Base-by-base conservation (phyloP, 2,329 filamentous ascomycete species). In the Aspergillus felis region DNA sequence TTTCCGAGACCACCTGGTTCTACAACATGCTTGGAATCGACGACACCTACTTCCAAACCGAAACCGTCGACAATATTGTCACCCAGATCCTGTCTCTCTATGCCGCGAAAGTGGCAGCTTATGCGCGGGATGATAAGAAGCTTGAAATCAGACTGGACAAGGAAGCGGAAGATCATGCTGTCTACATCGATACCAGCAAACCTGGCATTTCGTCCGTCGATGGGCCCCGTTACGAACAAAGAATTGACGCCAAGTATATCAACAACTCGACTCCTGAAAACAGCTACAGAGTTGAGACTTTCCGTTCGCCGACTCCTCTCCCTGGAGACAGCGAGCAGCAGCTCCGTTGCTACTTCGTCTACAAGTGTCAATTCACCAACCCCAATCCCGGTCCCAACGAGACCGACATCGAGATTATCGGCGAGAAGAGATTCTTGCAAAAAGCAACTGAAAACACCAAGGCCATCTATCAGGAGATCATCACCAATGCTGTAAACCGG, bases 1-100 rank as follows among this genome's bases (percentile, higher is more conserved):
- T 95, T 61, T 83, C 87, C 27, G 92, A 99, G 78, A 90, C 92
- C 53, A 83, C 86, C 59, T 99, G 94, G 93, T 99, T 99, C 81
- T 99, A 99, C 81, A 90, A 94, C 73, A 89, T 95, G 75, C 86
- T 99, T 25, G 94, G 94, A 66, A 99, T 99, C 68, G 94, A 99
- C 71, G 94, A 97, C 81, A 93, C 96, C 78, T 97, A 97, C 82
- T 97, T 97, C 79, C 87, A 92, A 72, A 92, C 93, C 64, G 92
- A 97, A 79, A 85, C 84, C 4, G 89, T 89, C 20, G 87, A 90
- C 56, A 91, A 91, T 57, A 95, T 99, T 71, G 89, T 92, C 66
- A 95, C 88, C 74, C 92, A 97, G 73, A 92, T 99, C 71, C 93
- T 93, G 60, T 97, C 93, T 10, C 85, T 99, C 51, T 99, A 97